Base-by-base conservation (phyloP, 805 yeast species). In the Kodamaea neixiangensis region DNA sequence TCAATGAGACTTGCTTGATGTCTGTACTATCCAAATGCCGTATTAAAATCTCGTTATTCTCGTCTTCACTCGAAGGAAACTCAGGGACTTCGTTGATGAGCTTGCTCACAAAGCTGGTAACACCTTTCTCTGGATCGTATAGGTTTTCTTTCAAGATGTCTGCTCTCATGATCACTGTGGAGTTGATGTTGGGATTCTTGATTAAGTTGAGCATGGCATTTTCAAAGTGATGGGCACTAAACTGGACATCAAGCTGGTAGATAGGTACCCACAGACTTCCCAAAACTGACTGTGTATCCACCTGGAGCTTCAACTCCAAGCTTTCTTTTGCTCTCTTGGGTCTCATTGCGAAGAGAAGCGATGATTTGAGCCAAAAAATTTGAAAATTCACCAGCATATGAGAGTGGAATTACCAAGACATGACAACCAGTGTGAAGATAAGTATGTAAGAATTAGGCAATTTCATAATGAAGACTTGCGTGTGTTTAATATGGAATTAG, bases 151-250 rank as follows among this genome's bases (percentile, higher is more conserved):
- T 72, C 43, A 88, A 64, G 19, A 91, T 82, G 68, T 93, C 97
- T 0, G 97, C 96, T 57, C 98, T 73, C 68, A 93, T 73, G 31
- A 92, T 87, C 33, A 90, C 94, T 0, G 97, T 87, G 9, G 97
- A 92, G 69, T 92, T 93, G 68, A 90, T 87, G 64, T 91, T 88
- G 14, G 97, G 97, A 56, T 89, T 89, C 52, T 79, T 76, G 48
- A 90, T 87, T 53, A 90, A 75, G 65, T 89, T 88, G 41, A 80
- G 67, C 92, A 90, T 86, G 5, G 97, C 97, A 2, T 71, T 70
- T 50, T 82, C 84, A 61, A 85, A 90, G 67, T 90, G 89, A 4
- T 65, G 66, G 11, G 73, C 61, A 10, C 69, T 69, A 58, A 85
- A 85, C 3, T 73, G 80, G 2, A 78, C 84, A 0, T 61, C 61